Conservation (phyloP, 345 rosid genomes). For the Carallia pectinifolia region DNA sequence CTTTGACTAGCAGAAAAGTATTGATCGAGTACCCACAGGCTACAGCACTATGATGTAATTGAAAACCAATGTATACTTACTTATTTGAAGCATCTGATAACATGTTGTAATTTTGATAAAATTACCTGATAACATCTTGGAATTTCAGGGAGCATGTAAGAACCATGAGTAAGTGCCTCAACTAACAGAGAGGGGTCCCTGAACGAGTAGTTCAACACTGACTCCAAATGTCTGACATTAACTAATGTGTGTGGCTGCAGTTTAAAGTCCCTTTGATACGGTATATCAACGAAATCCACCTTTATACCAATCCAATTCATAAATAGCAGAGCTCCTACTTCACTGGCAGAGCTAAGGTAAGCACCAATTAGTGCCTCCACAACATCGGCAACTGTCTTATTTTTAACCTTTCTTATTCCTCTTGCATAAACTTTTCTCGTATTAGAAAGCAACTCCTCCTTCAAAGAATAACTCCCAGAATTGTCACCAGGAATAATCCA, state of each 20-base stretch:
- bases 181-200: constrained; percentile 61
- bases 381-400: constrained; percentile 73
- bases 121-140: constrained; percentile 89
- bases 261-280: constrained; percentile 29
- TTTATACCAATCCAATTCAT: constrained; percentile 70
- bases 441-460: constrained; percentile 35
- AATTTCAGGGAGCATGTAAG: constrained; percentile 84
- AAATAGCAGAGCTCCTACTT: constrained; percentile 53
- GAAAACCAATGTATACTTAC: too few relatives aligned
- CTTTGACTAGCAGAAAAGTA: neutral
- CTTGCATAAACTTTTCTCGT: constrained; percentile 41
- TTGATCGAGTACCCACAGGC: too few relatives aligned
- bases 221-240: constrained; percentile 46
- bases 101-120: neutral
- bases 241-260: constrained; percentile 43
- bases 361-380: constrained; percentile 91
- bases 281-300: constrained; percentile 42
- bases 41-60: too few relatives aligned
- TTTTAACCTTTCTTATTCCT: constrained; percentile 45
- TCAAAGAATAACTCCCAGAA: constrained; percentile 32
- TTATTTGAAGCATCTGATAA: too few relatives aligned
- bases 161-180: constrained; percentile 94
- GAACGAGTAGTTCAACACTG: constrained; percentile 56
- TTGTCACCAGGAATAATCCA: constrained; percentile 76
- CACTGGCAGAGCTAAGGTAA: constrained; percentile 71